These are phyloP conservation scores for Aspergillus sojae DNA, from an alignment of 2,329 filamentous ascomycete species.

Conservation along the genomic window DNA sequence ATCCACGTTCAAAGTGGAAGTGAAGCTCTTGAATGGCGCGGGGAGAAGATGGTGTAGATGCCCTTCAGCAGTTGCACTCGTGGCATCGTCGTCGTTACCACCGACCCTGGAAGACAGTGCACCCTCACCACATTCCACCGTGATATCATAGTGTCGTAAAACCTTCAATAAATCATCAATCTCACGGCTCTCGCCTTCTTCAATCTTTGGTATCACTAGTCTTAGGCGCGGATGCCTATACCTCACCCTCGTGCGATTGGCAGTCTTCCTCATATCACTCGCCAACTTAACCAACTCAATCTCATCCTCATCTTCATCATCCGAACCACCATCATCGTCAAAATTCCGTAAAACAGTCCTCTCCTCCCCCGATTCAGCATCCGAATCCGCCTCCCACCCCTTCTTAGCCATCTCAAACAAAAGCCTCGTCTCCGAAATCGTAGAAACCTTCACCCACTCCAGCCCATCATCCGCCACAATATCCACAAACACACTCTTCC, in stretches of 20 bases:
- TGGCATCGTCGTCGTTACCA: conserved; percentile 7
- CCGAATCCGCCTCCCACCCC: conserved; percentile 60
- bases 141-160: conserved; percentile 55
- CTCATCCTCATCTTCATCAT: conserved; percentile 56
- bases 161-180: conserved; percentile 60
- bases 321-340: conserved; percentile 43
- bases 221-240: conserved; percentile 63
- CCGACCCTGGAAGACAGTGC: conserved; percentile 14
- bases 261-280: conserved; percentile 60
- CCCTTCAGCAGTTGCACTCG: conserved; percentile 13
- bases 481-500: conserved; percentile 62
- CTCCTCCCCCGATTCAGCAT: conserved; percentile 47
- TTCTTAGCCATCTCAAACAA: conserved; percentile 70
- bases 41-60: conserved; percentile 42
- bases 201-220: conserved; percentile 64
- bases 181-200: conserved; percentile 52
- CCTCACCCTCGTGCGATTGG: conserved; percentile 58
- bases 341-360: conserved; percentile 32
- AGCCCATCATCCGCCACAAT: conserved; percentile 64
- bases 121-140: conserved; percentile 39
- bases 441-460: conserved; percentile 71
- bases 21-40: conserved; percentile 44
- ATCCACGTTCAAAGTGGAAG: conserved; percentile 50
- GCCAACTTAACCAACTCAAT: conserved; percentile 64
- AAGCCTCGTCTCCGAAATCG: conserved; percentile 64